Evolutionary conservation across 2,329 filamentous ascomycete genomes (phyloP).

Genomic region (Cladosporium oxysporum): DNA sequence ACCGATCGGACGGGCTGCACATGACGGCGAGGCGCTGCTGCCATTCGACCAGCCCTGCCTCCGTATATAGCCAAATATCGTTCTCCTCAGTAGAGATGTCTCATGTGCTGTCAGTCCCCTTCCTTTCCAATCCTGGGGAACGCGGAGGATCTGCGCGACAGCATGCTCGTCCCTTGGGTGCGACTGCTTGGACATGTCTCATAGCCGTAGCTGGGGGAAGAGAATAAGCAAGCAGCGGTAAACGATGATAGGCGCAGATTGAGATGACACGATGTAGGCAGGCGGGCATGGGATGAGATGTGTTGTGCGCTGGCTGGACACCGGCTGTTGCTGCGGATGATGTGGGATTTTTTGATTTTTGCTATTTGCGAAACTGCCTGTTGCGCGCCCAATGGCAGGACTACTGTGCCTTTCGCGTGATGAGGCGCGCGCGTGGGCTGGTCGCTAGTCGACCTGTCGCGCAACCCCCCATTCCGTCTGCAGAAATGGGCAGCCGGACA

Average conservation of each 20-base stretch:
- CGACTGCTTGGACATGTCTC: constrained; percentile 5
- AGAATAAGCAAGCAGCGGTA: constrained; percentile 10
- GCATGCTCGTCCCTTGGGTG: neutral
- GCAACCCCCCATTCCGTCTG: neutral
- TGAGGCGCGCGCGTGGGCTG: constrained; percentile 3
- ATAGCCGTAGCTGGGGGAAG: neutral
- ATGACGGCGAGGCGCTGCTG: constrained; percentile 6
- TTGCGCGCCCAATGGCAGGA: constrained; percentile 4
- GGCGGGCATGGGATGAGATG: constrained; percentile 10
- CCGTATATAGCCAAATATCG: constrained; percentile 8
- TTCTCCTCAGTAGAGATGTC: constrained; percentile 7
- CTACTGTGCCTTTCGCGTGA: neutral
- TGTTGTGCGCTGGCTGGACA: constrained; percentile 13
- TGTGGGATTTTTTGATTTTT: constrained; percentile 4
- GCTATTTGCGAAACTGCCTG: neutral
- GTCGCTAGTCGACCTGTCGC: neutral
- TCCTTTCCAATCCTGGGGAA: constrained; percentile 28
- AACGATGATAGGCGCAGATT: constrained; percentile 7
- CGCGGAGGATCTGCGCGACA: constrained; percentile 56
- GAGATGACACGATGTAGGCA: neutral
- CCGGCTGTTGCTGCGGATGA: constrained; percentile 5
- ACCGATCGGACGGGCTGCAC: constrained; percentile 3
- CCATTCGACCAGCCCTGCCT: constrained; percentile 2
- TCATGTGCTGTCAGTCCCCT: constrained; percentile 1
- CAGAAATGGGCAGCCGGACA: constrained; percentile 1